phyloP scores from a whole-genome alignment of 352 stramenopile genomes.

The Discostella stelligera region DNA sequence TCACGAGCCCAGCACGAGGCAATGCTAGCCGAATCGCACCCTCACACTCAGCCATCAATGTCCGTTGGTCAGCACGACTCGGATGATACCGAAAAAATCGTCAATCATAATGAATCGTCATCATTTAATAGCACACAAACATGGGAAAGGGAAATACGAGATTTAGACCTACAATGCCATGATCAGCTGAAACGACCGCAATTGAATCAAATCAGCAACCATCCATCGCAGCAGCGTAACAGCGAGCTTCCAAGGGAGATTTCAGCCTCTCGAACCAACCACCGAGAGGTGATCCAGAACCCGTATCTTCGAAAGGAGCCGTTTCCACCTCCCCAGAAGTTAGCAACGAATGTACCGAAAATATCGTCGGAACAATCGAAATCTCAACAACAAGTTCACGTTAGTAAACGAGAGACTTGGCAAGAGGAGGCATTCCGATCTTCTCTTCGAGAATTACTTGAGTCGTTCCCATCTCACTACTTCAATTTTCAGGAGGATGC shows the following conservation, averaged over 20 bases:
- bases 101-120: constrained; percentile 5
- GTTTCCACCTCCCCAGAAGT: constrained; percentile 10
- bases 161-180: constrained; percentile 3
- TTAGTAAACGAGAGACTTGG: constrained; percentile 20
- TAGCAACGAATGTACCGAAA: constrained; percentile 19
- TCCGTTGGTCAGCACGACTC: neutral
- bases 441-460: constrained; percentile 43
- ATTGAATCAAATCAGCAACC: constrained; percentile 7
- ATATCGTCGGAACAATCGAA: constrained; percentile 22
- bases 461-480: constrained; percentile 28
- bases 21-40: constrained; percentile 7
- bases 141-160: constrained; percentile 32
- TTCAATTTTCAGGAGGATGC: neutral
- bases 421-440: constrained; percentile 50
- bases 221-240: neutral
- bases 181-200: constrained; percentile 4
- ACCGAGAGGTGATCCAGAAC: constrained; percentile 6
- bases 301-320: constrained; percentile 21
- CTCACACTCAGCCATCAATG: neutral
- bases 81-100: constrained; percentile 10
- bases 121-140: constrained; percentile 19
- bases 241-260: neutral
- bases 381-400: constrained; percentile 6
- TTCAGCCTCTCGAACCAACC: neutral
- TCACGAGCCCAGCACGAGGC: constrained; percentile 15